Evolutionary conservation across 768 basidiomycete species (phyloP), one percentile per base, ranked within the genome.

Genomic region (Trametes gibbosa): DNA sequence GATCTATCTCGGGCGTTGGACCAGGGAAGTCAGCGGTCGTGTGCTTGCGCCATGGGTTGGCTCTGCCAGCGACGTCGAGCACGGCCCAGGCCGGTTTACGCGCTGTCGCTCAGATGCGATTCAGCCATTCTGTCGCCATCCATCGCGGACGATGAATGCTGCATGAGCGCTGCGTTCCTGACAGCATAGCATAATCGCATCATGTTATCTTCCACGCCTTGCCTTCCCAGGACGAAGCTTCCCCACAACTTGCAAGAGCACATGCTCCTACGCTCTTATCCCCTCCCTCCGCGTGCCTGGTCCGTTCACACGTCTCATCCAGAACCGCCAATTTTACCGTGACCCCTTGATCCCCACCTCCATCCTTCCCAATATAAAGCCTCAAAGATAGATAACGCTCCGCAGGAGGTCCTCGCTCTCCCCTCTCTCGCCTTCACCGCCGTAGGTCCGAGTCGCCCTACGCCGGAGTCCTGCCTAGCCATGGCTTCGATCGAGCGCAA

Each of bases 401-500:
- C 32, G 37, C 7, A 24, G 25, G 58, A 59, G 58, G 51, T 23
- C 40, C 52, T 39, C 49, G 40, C 40, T 45, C 46, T 42, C 42
- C 41, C 47, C 24, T n/a, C 27, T 24, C 35, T 46, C 58, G 24
- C 45, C 35, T 52, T 54, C 58, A 24, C 27, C 27, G 40, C 40
- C 40, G 45, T 47, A 51, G 39, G 50, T 52, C 19, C 34, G n/a
- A n/a, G n/a, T 32, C 21, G 7, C 59, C 16, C 43, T 27, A 25
- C 43, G 54, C 43, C 37, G 7, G 55, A 35, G 27, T 25, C 27
- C 29, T 25, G 19, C 25, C 10, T 42, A 43, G 39, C 23, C 42
- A 67, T 67, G 66, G 61, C 66, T 29, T 53, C 50, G 14, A 55
- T 64, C 39, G 45, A 65, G 56, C 48, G 49, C 46, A 56, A 51